Conservation (phyloP, 2,329 filamentous ascomycete genomes). For the Calonectria pteridis region DNA sequence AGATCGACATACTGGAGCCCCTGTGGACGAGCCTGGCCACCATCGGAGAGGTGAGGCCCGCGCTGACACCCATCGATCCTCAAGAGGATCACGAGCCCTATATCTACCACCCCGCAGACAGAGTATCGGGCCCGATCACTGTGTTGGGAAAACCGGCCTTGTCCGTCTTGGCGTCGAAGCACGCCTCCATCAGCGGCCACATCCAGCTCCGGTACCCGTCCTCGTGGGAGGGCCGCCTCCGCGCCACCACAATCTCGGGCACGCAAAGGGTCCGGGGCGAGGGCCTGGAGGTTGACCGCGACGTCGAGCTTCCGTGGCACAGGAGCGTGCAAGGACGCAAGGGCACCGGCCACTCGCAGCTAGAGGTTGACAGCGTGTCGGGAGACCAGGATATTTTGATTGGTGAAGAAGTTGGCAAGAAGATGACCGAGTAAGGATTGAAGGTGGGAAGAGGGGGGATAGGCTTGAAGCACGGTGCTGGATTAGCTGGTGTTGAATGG, state of each 20-base stretch:
- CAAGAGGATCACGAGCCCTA: conserved; percentile 37
- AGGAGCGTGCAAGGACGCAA: conserved; percentile 54
- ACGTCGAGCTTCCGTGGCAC: conserved; percentile 48
- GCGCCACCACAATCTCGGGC: conserved; percentile 56
- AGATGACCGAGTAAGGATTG: background rate
- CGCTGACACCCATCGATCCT: conserved; percentile 27
- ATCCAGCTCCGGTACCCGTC: conserved; percentile 60
- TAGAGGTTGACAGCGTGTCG: conserved; percentile 49
- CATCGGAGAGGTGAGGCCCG: conserved; percentile 22
- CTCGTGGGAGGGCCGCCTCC: conserved; percentile 63
- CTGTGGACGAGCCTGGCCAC: conserved; percentile 51
- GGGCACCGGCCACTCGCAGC: conserved; percentile 53
- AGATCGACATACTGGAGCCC: conserved; percentile 57
- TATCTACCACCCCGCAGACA: conserved; percentile 29
- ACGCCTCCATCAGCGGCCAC: conserved; percentile 59
- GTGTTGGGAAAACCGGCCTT: conserved; percentile 38
- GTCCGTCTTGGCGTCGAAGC: conserved; percentile 54
- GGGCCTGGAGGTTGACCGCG: conserved; percentile 55
- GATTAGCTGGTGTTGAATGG: background rate
- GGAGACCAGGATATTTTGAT: conserved; percentile 46
- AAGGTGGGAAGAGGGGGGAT: background rate
- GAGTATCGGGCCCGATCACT: conserved; percentile 2
- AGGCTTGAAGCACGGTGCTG: background rate
- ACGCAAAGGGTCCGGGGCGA: conserved; percentile 55
- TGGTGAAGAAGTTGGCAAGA: conserved; percentile 30